Evolutionary conservation across 2,329 filamentous ascomycete species (phyloP), one percentile per base, ranked within the genome.

Genomic region (Verticillium zaregamsianum): DNA sequence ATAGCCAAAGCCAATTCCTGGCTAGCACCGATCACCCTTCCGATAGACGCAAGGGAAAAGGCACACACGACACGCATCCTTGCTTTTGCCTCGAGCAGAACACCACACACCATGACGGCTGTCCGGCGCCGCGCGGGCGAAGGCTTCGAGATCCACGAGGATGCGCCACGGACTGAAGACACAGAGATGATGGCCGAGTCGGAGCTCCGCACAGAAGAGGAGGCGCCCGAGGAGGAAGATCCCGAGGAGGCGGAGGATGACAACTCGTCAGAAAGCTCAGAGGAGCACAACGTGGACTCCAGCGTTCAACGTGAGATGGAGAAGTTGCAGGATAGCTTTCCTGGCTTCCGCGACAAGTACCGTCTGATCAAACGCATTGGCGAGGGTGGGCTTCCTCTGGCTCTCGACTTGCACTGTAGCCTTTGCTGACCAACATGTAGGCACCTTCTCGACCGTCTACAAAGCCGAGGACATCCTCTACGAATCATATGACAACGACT

Each of bases 381-480:
- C 71, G 95, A 99, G 85, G 95, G 93, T 93, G 77, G 61, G 71
- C 68, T 11, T 40, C 35, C 6, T 25, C 28, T 17, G 28, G n/a
- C 14, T 32, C 54, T 14, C 8, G 54, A 5, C 6, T 25, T n/a
- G 9, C 17, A 17, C 5, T 45, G 55, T 59, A 35, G 2, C 32
- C 14, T 14, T 61, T 37, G 31, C 45, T 57, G 49, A 23, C 54
- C 15, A 40, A 20, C n/a, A n/a, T 39, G 9, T 66, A 97, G 93
- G 95, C 62, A 99, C 95, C 1, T 99, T 99, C 73, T 98, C 95
- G 0, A 98, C 95, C 2, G 95, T 99, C 14, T 99, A 99, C 83
- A 99, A 99, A 76, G 95, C 96, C 23, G 93, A 98, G 75, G 95
- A 99, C 73, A 79, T 98, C 31, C 82, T 90, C 61, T 97, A 97